Base-by-base conservation (phyloP, 768 basidiomycete species). In the Cyclocybe aegerita region DNA sequence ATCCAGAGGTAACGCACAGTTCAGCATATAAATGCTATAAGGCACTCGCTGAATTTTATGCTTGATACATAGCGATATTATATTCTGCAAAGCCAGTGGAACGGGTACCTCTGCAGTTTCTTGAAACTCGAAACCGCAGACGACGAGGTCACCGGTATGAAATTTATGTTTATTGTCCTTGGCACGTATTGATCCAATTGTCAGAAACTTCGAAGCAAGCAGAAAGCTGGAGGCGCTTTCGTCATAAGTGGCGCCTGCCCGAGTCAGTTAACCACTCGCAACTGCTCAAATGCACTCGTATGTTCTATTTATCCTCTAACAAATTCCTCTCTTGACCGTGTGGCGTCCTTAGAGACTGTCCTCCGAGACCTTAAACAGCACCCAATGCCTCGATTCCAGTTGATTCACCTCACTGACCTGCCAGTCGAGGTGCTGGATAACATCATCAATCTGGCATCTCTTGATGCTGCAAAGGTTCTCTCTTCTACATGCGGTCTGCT, bases 161-260 rank as follows among this genome's bases (percentile, higher is more conserved):
- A 41, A 29, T 16, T 31, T 35, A n/a, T 40, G 39, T 31, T 33
- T 10, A 17, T 7, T 48, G 14, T 34, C 8, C 31, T 9, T n/a
- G 7, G 15, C 15, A 41, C 31, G 39, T 49, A 23, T 23, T 42
- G 15, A 51, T 12, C 43, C 42, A 48, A 41, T 34, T 44, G 43
- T 37, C 39, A 53, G 39, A 45, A 39, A 9, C 50, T 53, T 46
- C 49, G 23, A 23, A 23, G 23, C 23, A 55, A 39, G 17, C 49
- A n/a, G 57, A 55, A 14, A 57, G 54, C 11, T 63, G 61, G 61
- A 42, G 43, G 31, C 59, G 59, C n/a, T 63, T 63, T 46, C 50
- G 54, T 37, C 39, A 45, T 11, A 63, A 60, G 39, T 60, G 59
- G 57, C 55, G 57, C n/a, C 40, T 63, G 40, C 59, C 61, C 14